These are phyloP conservation scores for Salinomyces thailandicus DNA, from an alignment of 2,329 filamentous ascomycete species.

Conservation along the genomic window DNA sequence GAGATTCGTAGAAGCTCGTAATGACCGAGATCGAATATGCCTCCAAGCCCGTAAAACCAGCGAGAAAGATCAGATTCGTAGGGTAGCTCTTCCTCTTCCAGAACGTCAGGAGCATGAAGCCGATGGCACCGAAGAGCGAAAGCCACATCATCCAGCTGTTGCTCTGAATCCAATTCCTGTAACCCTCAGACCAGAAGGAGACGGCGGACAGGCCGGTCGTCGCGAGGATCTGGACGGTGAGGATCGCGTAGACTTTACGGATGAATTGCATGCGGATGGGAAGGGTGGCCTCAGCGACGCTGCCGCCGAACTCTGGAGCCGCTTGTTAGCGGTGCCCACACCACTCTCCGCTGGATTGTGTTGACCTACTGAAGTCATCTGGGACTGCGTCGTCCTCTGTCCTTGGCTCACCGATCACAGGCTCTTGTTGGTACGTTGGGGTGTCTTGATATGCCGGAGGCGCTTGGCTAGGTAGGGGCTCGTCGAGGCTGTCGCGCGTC, in stretches of 20 bases:
- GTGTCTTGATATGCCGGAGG: conserved; percentile 71
- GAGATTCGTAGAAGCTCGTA: conserved; percentile 76
- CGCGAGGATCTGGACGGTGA: conserved; percentile 85
- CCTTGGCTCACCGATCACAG: conserved; percentile 55
- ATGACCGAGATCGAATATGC: conserved; percentile 90
- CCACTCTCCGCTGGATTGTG: conserved; percentile 31
- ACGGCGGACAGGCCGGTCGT: conserved; percentile 72
- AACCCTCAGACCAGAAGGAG: conserved; percentile 71
- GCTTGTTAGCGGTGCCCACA: conserved; percentile 34
- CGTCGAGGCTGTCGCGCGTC: conserved; percentile 76
- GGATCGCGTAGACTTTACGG: conserved; percentile 87
- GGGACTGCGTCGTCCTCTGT: conserved; percentile 64
- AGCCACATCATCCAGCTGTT: conserved; percentile 77
- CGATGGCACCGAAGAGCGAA: conserved; percentile 74
- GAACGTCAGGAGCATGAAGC: conserved; percentile 77
- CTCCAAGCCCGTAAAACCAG: conserved; percentile 80
- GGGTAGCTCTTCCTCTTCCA: conserved; percentile 87
- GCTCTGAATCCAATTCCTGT: conserved; percentile 77
- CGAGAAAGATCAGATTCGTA: conserved; percentile 85
- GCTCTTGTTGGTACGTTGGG: conserved; percentile 63
- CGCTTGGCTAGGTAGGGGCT: conserved; percentile 41
- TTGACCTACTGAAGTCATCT: conserved; percentile 74
- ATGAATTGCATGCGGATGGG: conserved; percentile 64
- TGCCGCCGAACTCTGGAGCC: conserved; percentile 64
- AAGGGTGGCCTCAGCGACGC: conserved; percentile 83